Evolutionary conservation across 495 filamentous ascomycete genomes (phyloP).

Genomic region (Parathielavia appendiculata): DNA sequence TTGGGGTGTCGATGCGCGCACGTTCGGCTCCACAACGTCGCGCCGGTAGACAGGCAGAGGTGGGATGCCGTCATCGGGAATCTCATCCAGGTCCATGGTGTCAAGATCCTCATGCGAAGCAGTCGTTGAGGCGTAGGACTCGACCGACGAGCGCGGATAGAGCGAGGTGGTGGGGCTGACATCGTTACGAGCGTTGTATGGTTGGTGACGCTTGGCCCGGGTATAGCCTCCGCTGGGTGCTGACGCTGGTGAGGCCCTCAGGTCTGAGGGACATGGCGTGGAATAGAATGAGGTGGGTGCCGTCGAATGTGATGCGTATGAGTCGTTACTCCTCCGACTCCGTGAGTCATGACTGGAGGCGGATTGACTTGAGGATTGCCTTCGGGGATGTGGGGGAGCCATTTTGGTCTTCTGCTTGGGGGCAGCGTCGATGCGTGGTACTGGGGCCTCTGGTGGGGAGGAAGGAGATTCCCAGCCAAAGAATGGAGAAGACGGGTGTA

Average conservation of each 20-base stretch:
- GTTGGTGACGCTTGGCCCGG: conserved; percentile 27
- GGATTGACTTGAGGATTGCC: conserved; percentile 38
- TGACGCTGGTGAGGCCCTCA: conserved; percentile 37
- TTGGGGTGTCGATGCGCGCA: conserved; percentile 68
- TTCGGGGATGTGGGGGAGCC: conserved; percentile 24
- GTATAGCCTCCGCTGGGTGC: conserved; percentile 22
- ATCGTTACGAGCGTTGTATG: conserved; percentile 40
- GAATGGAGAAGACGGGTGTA: conserved; percentile 12
- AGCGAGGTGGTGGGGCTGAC: conserved; percentile 44
- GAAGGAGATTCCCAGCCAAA: conserved; percentile 13
- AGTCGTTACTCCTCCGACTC: conserved; percentile 52
- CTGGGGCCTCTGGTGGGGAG: conserved; percentile 5
- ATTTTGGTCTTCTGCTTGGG: conserved; percentile 20
- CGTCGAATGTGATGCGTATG: conserved; percentile 62
- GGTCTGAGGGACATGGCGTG: conserved; percentile 48
- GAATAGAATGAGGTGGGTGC: conserved; percentile 58
- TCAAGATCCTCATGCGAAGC: conserved; percentile 60
- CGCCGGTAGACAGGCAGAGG: conserved; percentile 56
- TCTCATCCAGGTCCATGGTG: conserved; percentile 49
- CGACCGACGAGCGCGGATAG: conserved; percentile 60
- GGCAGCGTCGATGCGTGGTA: not conserved
- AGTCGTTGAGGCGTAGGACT: conserved; percentile 75
- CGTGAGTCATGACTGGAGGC: conserved; percentile 55
- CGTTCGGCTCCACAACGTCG: conserved; percentile 56
- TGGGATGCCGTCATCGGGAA: conserved; percentile 40